A percentile compares a stretch with the other conserved stretches of the same genome.
These are phyloP conservation scores for Aspergillus nidulans DNA, from an alignment of 495 filamentous ascomycete genomes.

Conservation along the genomic window DNA sequence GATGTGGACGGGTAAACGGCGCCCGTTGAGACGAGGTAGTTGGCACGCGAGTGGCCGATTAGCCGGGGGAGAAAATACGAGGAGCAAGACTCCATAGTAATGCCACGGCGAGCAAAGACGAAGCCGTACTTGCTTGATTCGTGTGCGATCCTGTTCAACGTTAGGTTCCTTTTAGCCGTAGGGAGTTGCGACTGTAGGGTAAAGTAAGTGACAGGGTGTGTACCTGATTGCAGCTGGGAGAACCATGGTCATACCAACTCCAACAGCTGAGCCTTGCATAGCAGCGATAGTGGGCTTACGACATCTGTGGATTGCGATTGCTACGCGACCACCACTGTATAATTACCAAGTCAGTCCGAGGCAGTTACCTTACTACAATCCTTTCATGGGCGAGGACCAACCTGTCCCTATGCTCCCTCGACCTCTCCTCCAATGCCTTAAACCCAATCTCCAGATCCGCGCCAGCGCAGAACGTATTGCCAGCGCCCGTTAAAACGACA, in stretches of 20 bases:
- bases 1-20: conserved; percentile 28
- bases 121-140: conserved; percentile 56
- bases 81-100: conserved; percentile 60
- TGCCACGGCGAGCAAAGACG: conserved; percentile 58
- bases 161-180: neutral
- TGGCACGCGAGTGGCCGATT: conserved; percentile 53
- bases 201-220: neutral
- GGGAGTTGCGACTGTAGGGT: neutral
- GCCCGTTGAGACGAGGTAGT: conserved; percentile 45
- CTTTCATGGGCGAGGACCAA: neutral
- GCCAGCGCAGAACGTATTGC: conserved; percentile 61
- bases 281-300: conserved; percentile 62
- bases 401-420: conserved; percentile 43
- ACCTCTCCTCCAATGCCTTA: conserved; percentile 24
- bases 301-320: conserved; percentile 57
- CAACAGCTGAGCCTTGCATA: conserved; percentile 62
- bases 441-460: conserved; percentile 59
- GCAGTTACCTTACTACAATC: too few relatives aligned
- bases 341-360: neutral
- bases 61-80: conserved; percentile 60
- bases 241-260: conserved; percentile 65
- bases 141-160: conserved; percentile 42
- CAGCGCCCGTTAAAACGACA: conserved; percentile 55
- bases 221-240: conserved; percentile 54
- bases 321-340: conserved; percentile 37